Base-by-base conservation (phyloP, 768 basidiomycete species). In the Leccinum variicolor region DNA sequence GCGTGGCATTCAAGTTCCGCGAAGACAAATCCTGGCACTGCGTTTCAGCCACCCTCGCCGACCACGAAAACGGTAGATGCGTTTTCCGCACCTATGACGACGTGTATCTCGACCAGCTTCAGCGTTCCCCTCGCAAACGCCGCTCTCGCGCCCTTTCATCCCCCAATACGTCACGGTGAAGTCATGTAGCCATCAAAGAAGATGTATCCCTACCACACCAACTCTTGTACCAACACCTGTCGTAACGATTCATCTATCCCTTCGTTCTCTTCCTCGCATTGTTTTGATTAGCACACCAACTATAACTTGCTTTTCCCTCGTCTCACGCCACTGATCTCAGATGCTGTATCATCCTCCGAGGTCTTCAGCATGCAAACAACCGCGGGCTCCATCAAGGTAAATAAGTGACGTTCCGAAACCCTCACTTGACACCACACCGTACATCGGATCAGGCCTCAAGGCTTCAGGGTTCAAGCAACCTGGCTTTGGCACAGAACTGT, bases 41-140 rank as follows among this genome's bases (percentile, higher is more conserved):
- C 68, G 77, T 87, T 34, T 87, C 82, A 83, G 84, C 84, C n/a
- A 78, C 76, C 26, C 75, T 85, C 58, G 74, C 77, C 23, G 84
- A 86, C 59, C 74, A 79, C 57, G 79, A 84, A 64, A 66, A 72
- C 29, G 77, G 76, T 31, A 68, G 56, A 31, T 83, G 80, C 62
- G 64, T 78, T 29, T 85, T 84, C 65, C 77, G 82, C 60, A 85
- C 78, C 65, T 87, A 82, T 68, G 77, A 81, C 57, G 84, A 85
- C 61, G 81, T 85, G 21, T 85, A 84, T 64, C 70, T 85, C 46
- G 76, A 82, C 52, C 69, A 68, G 52, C 68, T 81, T 45, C 75
- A 77, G 34, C 75, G 75, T 33, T 75, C 76, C 3, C 74, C 78
- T 47, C 75, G 73, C 54, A 77, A 77, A 62, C 71, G 64, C 57